Conservation (phyloP, 805 yeast species). For the Saccharomycopsis sp. region DNA sequence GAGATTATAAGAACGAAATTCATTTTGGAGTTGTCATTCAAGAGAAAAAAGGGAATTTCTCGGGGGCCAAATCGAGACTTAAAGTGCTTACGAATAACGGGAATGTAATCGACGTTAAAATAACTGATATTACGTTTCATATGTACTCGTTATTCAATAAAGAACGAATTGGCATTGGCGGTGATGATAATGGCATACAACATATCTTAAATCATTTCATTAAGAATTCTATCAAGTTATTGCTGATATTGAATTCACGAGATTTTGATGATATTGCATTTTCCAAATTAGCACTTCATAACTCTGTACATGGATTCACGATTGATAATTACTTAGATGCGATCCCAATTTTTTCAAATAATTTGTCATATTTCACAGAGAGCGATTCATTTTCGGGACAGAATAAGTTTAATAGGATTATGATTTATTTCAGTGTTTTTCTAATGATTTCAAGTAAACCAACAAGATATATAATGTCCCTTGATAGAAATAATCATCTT, state of each 20-base stretch:
- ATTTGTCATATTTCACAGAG: conserved; percentile 4
- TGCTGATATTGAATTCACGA: conserved; percentile 12
- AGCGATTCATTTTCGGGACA: background rate
- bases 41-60: conserved; percentile 30
- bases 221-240: conserved; percentile 21
- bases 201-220: conserved; percentile 28
- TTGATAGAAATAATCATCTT: conserved; percentile 6
- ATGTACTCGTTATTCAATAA: conserved; percentile 26
- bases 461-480: conserved; percentile 3
- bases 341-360: conserved; percentile 14
- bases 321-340: conserved; percentile 12
- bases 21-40: conserved; percentile 34
- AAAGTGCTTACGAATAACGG: conserved; percentile 31
- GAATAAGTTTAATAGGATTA: conserved; percentile 5
- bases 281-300: conserved; percentile 14
- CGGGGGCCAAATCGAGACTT: conserved; percentile 24
- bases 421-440: conserved; percentile 5
- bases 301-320: conserved; percentile 9
- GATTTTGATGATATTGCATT: conserved; percentile 15
- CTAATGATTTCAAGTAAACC: conserved; percentile 7
- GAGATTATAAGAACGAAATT: conserved; percentile 20
- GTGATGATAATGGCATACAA: conserved; percentile 19
- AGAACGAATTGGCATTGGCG: conserved; percentile 20
- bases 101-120: conserved; percentile 26
- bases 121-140: conserved; percentile 30